Evolutionary conservation across 345 rosid species (phyloP).

Genomic region (Arabidopsis thaliana): DNA sequence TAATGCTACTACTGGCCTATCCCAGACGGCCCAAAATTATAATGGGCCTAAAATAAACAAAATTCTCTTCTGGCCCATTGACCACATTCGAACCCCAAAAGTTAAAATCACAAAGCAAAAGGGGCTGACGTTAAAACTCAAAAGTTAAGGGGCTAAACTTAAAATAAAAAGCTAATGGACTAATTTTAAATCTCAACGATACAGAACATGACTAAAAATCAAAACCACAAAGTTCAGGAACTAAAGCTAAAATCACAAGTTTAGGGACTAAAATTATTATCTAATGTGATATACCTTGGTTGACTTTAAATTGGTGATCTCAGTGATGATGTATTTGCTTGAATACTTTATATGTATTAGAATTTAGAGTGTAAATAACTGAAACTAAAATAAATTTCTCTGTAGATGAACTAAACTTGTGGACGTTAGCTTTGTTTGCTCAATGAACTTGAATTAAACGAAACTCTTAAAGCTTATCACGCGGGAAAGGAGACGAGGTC

Average conservation of each 20-base stretch:
- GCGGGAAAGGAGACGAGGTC: constrained; percentile 22
- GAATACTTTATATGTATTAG: background rate
- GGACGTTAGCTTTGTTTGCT: background rate
- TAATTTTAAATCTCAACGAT: background rate
- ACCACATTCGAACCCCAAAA: background rate
- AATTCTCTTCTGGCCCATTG: background rate
- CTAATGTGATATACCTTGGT: background rate
- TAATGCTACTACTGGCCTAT: background rate
- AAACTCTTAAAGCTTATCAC: background rate
- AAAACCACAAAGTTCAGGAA: background rate
- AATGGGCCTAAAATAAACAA: background rate
- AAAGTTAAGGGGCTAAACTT: background rate
- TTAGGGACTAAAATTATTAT: background rate
- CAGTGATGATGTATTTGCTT: constrained; percentile 23
- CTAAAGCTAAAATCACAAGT: background rate
- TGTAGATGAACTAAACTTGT: background rate
- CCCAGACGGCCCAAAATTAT: background rate
- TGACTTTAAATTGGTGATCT: constrained; percentile 4
- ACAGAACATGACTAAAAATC: background rate
- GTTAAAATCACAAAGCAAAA: background rate
- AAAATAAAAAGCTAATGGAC: background rate
- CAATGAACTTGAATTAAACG: background rate
- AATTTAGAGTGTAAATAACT: background rate
- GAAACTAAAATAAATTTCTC: background rate
- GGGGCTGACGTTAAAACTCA: background rate